Conservation (phyloP, 208 protist genomes). For the Trypanosoma vivax region DNA sequence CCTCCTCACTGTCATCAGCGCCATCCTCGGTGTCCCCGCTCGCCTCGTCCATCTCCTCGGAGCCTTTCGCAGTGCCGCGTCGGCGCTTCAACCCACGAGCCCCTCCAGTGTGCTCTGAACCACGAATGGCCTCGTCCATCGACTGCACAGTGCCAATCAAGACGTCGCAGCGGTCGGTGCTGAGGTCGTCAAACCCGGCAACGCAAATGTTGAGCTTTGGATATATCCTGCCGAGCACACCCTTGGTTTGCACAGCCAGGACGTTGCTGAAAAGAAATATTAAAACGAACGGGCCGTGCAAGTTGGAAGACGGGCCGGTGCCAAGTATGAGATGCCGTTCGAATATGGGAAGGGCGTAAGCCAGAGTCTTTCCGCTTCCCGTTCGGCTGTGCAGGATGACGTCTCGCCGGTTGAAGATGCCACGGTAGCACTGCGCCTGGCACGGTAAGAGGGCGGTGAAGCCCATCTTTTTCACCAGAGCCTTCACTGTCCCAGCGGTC, state of each 20-base stretch:
- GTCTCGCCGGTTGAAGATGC: slow-evolving; percentile 82
- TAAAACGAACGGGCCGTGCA: slow-evolving; percentile 60
- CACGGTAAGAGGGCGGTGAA: slow-evolving; percentile 61
- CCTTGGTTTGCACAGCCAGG: slow-evolving; percentile 76
- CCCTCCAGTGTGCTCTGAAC: slow-evolving; percentile 12
- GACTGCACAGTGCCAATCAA: slow-evolving; percentile 68
- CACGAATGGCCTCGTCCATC: slow-evolving; percentile 74
- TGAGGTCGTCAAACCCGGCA: slow-evolving; percentile 61
- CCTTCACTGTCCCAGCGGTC: slow-evolving; percentile 44
- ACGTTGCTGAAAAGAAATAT: slow-evolving; percentile 88
- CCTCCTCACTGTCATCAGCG: slow-evolving; percentile 14
- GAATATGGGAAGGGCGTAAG: slow-evolving; percentile 96
- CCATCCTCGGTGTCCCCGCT: slow-evolving; percentile 6
- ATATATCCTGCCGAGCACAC: slow-evolving; percentile 71
- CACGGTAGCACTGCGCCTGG: slow-evolving; percentile 85
- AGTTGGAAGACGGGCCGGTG: slow-evolving; percentile 4
- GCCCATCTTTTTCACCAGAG: slow-evolving; percentile 43
- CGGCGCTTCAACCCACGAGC: slow-evolving; percentile 17
- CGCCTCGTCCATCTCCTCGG: slow-evolving; percentile 31
- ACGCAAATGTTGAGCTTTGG: slow-evolving; percentile 48
- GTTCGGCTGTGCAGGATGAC: slow-evolving; percentile 92
- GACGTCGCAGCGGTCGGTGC: slow-evolving; percentile 38
- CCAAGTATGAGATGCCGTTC: slow-evolving; percentile 72
- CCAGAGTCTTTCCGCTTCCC: slow-evolving; percentile 96
- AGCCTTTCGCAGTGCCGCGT: slow-evolving; percentile 23